Evolutionary conservation across 805 yeast species (phyloP).

Genomic region (Hemisphaericaspora nanyangensis): DNA sequence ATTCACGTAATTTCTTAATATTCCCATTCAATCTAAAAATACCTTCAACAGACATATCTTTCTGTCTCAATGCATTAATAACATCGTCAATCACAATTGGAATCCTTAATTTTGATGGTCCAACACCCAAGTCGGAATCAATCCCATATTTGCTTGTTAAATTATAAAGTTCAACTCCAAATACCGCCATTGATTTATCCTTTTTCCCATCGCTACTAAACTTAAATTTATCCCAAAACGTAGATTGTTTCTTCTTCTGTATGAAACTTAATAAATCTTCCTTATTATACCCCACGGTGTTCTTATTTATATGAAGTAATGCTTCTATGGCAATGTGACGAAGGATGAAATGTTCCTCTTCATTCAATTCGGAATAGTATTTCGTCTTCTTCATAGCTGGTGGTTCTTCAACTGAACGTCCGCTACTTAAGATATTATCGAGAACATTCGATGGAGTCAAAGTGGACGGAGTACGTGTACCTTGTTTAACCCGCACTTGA

Average conservation of each 20-base stretch:
- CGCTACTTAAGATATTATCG: constrained; percentile 6
- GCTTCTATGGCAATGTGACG: constrained; percentile 59
- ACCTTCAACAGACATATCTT: constrained; percentile 95
- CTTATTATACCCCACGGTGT: constrained; percentile 21
- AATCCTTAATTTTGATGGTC: constrained; percentile 71
- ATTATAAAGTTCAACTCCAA: constrained; percentile 72
- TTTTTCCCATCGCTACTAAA: constrained; percentile 23
- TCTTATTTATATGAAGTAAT: constrained; percentile 29
- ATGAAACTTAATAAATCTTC: constrained; percentile 39
- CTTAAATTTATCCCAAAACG: constrained; percentile 53
- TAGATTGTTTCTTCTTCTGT: constrained; percentile 39
- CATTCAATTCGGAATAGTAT: constrained; percentile 62
- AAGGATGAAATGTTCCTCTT: constrained; percentile 54
- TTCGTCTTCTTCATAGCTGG: constrained; percentile 19
- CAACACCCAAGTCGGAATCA: constrained; percentile 80
- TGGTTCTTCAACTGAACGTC: neutral
- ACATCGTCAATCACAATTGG: constrained; percentile 88
- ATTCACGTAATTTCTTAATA: constrained; percentile 71
- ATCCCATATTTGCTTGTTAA: constrained; percentile 72
- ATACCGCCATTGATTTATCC: constrained; percentile 44
- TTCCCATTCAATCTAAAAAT: constrained; percentile 95
- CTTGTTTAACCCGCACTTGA: constrained; percentile 2
- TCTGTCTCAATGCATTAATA: constrained; percentile 75
- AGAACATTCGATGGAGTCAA: constrained; percentile 7
- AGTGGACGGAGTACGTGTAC: neutral